These are phyloP conservation scores for Linnemannia exigua DNA, from an alignment of 192 early-diverging fungal genomes.

Conservation along the genomic window DNA sequence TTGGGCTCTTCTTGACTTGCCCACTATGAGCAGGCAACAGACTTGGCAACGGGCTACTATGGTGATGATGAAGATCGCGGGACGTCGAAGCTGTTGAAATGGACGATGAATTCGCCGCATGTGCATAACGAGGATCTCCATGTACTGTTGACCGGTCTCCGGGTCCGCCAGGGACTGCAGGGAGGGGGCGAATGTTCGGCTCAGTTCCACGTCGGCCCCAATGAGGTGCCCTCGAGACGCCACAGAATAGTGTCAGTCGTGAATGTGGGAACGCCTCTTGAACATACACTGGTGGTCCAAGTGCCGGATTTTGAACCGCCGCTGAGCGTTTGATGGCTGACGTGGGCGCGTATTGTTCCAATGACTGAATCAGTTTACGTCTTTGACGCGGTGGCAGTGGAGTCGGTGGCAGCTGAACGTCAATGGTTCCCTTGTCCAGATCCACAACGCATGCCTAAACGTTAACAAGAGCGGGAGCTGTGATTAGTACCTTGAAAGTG, in stretches of 20 bases:
- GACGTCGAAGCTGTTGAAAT: neutral
- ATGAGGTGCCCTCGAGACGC: slow-evolving; percentile 54
- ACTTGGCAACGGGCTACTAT: neutral
- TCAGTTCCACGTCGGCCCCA: neutral
- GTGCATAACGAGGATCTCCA: neutral
- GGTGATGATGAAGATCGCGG: neutral
- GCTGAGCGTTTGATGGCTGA: slow-evolving; percentile 28
- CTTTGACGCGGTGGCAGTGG: slow-evolving; percentile 72
- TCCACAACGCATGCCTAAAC: slow-evolving; percentile 73
- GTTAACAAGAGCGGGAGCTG: neutral
- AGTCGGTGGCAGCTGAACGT: slow-evolving; percentile 57
- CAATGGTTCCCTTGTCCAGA: slow-evolving; percentile 76
- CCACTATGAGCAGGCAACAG: neutral
- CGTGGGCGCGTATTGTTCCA: slow-evolving; percentile 70
- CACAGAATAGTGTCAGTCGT: slow-evolving; percentile 58
- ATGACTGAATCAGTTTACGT: slow-evolving; percentile 69
- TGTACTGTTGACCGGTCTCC: neutral
- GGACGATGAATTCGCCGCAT: neutral
- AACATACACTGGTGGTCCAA: slow-evolving; percentile 70
- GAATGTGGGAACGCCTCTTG: slow-evolving; percentile 73
- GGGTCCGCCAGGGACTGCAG: slow-evolving; percentile 4
- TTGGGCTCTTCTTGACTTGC: neutral
- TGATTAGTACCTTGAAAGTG: neutral
- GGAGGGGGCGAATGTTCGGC: neutral
- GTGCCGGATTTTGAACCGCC: slow-evolving; percentile 14